Evolutionary conservation across 306 rosid species (phyloP), one percentile per base, ranked within the genome.

Genomic region (Lathyrus aphaca): DNA sequence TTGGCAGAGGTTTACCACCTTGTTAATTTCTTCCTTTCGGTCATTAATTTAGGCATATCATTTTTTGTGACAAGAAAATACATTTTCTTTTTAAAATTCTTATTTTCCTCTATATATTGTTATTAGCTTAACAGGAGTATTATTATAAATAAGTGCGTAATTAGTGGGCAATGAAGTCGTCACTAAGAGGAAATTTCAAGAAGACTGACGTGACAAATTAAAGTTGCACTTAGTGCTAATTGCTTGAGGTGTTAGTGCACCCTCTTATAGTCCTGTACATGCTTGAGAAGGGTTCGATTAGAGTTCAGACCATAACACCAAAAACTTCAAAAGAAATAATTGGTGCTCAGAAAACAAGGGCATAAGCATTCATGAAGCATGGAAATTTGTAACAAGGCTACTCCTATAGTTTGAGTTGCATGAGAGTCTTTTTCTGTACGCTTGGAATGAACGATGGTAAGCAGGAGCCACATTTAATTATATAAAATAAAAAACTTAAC

Each of bases 121-220:
- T 27, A 49, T 49, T 17, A 17, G 17, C 13, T n/a, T n/a, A n/a
- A 17, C 5, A 19, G 23, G 23, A 21, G 18, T 12, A 19, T 51
- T 51, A 50, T 50, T 50, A 8, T 9, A 50, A 1, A 16, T 42
- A 80, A 69, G 50, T 64, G 71, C 74, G 62, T 56, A 75, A 68
- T 51, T 64, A 68, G 37, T 40, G 77, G 48, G 84, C 72, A 81
- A 83, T 66, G 86, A 75, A 77, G 35, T 74, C 86, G 82, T 82
- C 88, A 79, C 54, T 14, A 10, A 63, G 45, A 75, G 65, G 66
- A 27, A 53, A 4, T 21, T 53, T 45, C 23, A 56, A 16, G 72
- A 68, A 29, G 48, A 53, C 3, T 49, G 59, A 49, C 8, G 14
- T 35, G 76, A 62, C 57, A 40, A 17, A 63, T 16, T 12, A 23